A percentile compares a stretch with the other conserved stretches of the same genome.
Evolutionary conservation across 1,284 basidiomycete genomes (phyloP).

Genomic region (Ustilago xerochloae): DNA sequence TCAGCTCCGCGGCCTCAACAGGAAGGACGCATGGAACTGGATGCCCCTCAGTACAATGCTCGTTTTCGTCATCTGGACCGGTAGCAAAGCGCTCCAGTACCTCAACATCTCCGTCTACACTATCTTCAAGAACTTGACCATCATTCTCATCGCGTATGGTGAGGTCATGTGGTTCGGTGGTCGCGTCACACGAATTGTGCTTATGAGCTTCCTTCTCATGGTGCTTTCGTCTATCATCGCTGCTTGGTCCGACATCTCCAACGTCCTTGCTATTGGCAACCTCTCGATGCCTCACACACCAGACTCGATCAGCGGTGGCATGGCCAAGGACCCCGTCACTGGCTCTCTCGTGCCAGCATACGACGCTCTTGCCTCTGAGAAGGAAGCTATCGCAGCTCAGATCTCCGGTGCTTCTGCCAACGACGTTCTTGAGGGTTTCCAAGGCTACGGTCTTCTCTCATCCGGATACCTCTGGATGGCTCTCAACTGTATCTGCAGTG

Average conservation of each 20-base stretch:
- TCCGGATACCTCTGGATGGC: constrained; percentile 96
- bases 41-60: constrained; percentile 92
- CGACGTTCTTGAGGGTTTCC: constrained; percentile 52
- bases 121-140: constrained; percentile 99
- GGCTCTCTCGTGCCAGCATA: constrained; percentile 26
- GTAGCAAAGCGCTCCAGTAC: constrained; percentile 84
- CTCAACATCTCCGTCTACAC: constrained; percentile 71
- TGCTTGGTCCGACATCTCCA: constrained; percentile 88
- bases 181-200: constrained; percentile 84
- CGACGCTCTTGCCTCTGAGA: constrained; percentile 48
- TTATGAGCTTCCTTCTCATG: constrained; percentile 93
- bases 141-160: constrained; percentile 97
- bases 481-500: constrained; percentile 88
- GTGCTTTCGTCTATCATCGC: constrained; percentile 94
- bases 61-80: constrained; percentile 96
- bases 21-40: constrained; percentile 88
- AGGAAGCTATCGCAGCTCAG: constrained; percentile 45
- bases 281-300: constrained; percentile 58
- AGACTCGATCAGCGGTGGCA: constrained; percentile 48
- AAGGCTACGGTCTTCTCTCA: constrained; percentile 52
- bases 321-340: constrained; percentile 36
- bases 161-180: constrained; percentile 98
- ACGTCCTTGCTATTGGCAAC: constrained; percentile 68
- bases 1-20: constrained; percentile 86
- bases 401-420: constrained; percentile 24